Evolutionary conservation across 805 yeast genomes (phyloP).

Genomic region (Nakazawaea ernobii): DNA sequence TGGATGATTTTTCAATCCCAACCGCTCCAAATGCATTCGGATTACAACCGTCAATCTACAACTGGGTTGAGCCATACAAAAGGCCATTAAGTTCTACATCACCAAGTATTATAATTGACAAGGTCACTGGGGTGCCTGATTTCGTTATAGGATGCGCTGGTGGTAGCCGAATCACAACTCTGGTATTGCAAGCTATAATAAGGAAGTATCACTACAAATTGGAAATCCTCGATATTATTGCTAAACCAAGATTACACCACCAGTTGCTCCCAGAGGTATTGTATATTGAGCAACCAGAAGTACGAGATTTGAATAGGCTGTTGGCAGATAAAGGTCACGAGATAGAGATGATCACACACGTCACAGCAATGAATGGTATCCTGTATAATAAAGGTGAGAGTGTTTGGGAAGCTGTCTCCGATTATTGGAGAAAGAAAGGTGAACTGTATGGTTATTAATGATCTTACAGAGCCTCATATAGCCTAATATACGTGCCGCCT

Average conservation of each 20-base stretch:
- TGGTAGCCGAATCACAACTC: conserved; percentile 80
- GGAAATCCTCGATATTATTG: conserved; percentile 60
- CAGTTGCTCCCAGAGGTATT: conserved; percentile 74
- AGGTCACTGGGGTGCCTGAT: conserved; percentile 42
- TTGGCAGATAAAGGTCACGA: conserved; percentile 45
- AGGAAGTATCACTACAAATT: conserved; percentile 54
- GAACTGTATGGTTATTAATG: conserved; percentile 58
- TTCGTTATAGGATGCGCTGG: conserved; percentile 90
- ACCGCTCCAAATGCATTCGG: conserved; percentile 68
- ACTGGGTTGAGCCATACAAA: conserved; percentile 67
- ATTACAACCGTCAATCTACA: conserved; percentile 73
- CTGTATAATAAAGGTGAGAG: conserved; percentile 29
- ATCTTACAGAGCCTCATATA: not conserved
- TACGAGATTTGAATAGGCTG: conserved; percentile 28
- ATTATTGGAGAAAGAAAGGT: conserved; percentile 86
- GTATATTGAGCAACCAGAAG: conserved; percentile 54
- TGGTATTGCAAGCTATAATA: conserved; percentile 75
- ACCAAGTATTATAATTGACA: conserved; percentile 60
- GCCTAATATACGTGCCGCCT: not conserved
- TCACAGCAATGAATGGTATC: conserved; percentile 57
- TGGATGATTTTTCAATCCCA: conserved; percentile 91
- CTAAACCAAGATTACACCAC: conserved; percentile 84
- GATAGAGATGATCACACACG: conserved; percentile 34
- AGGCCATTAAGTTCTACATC: conserved; percentile 83
- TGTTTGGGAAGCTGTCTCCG: conserved; percentile 71